A percentile compares a stretch with the other conserved stretches of the same genome.
Evolutionary conservation across 2,329 filamentous ascomycete species (phyloP).

Genomic region (Elsinoe arachidis): DNA sequence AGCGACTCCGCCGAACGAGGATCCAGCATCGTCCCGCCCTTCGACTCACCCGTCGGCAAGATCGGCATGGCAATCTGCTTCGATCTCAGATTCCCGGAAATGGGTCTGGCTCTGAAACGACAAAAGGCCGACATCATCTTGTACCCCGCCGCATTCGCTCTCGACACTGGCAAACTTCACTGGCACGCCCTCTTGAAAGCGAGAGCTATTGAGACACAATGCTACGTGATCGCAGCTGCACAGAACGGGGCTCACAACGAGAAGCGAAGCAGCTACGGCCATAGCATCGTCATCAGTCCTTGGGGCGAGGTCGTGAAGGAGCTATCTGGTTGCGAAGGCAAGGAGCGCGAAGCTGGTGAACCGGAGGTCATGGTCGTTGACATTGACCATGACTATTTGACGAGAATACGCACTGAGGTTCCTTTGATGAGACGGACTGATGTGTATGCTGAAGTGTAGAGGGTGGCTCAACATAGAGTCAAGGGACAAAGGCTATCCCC

Average conservation of each 20-base stretch:
- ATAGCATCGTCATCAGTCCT: constrained; percentile 75
- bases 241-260: constrained; percentile 68
- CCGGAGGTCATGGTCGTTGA: constrained; percentile 35
- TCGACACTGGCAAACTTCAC: constrained; percentile 74
- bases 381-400: constrained; percentile 31
- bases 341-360: constrained; percentile 27
- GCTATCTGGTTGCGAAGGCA: constrained; percentile 45
- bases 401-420: constrained; percentile 29
- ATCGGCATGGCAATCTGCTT: constrained; percentile 83
- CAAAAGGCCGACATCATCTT: constrained; percentile 67
- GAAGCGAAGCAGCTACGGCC: constrained; percentile 73
- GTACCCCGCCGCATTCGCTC: constrained; percentile 85
- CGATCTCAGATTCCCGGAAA: constrained; percentile 77
- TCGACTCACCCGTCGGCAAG: constrained; percentile 63
- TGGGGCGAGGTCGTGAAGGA: constrained; percentile 71
- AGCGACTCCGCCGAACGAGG: constrained; percentile 63
- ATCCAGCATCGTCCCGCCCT: constrained; percentile 54
- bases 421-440: constrained; percentile 28
- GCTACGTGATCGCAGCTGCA: constrained; percentile 78
- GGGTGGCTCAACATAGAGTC: too few species aligned
- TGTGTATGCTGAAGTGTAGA: constrained; percentile 19
- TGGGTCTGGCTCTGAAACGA: constrained; percentile 56
- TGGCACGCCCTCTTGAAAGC: constrained; percentile 74
- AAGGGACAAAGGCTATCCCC: too few species aligned
- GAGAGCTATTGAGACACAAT: constrained; percentile 80